Evolutionary conservation across 2,329 filamentous ascomycete genomes (phyloP), one percentile per base, ranked within the genome.

Genomic region (Monosporascus cannonballus): DNA sequence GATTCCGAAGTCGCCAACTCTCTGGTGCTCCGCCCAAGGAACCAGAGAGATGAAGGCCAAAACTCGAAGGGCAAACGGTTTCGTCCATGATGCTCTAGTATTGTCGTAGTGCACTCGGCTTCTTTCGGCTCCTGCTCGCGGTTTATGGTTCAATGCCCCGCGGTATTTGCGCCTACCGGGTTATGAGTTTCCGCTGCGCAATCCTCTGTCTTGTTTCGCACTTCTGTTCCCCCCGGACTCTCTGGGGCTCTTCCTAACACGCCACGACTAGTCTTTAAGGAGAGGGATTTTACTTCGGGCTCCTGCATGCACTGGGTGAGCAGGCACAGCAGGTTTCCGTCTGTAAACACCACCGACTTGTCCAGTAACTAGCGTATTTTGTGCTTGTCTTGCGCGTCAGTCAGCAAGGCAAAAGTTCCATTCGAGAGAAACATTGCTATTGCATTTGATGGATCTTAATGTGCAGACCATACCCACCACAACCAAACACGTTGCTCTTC

Each of bases 231-330:
- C 11, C 20, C 41, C 2, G 7, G 18, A 20, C 24, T 25, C 20
- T 18, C 15, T 46, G 15, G 30, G 30, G 11, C 22, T 30, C 11
- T 27, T 27, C 22, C 15, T n/a, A 14, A 41, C 17, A n/a, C 38
- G 18, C 8, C 17, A n/a, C 11, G 9, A 7, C 38, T 41, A 34
- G 11, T 3, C 30, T 14, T 14, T 34, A 34, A 14, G 30, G 11
- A 14, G 11, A 34, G 30, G 30, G 4, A 34, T 34, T 34, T 27
- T 34, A 34, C 30, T 34, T 14, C 30, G 27, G 17, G 24, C 20
- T 39, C 14, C 7, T 39, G 47, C 36, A 18, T 48, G 39, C 38
- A 41, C 47, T 53, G 51, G 51, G 51, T 53, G 51, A 53, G 51
- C 51, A 53, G 15, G 51, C 51, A 49, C 41, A 34, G 30, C 39